These are phyloP conservation scores for Cadophora sp. DNA, from an alignment of 2,329 filamentous ascomycete species.

Conservation along the genomic window DNA sequence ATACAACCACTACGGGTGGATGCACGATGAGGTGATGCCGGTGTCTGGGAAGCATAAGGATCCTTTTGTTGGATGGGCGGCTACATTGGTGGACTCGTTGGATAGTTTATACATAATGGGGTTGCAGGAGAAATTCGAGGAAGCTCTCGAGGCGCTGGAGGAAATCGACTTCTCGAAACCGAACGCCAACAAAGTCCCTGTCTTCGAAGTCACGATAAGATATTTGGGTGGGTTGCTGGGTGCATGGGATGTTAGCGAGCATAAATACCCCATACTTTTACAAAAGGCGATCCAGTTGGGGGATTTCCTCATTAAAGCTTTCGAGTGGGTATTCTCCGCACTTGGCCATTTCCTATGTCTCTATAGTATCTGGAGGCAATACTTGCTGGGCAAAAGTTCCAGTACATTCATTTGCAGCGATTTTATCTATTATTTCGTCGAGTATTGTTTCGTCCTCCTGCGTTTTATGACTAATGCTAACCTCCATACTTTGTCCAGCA, in stretches of 20 bases:
- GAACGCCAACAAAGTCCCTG: conserved; percentile 37
- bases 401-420: background rate
- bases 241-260: conserved; percentile 46
- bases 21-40: conserved; percentile 84
- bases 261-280: conserved; percentile 40
- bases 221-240: conserved; percentile 48
- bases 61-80: conserved; percentile 90
- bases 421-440: background rate
- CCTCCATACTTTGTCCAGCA: background rate
- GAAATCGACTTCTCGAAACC: conserved; percentile 55
- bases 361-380: background rate
- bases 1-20: conserved; percentile 81
- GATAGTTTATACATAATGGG: conserved; percentile 89
- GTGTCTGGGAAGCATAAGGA: conserved; percentile 71
- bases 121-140: conserved; percentile 75
- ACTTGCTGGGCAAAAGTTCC: too few species aligned
- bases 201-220: conserved; percentile 50
- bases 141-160: conserved; percentile 64
- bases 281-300: conserved; percentile 44
- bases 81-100: conserved; percentile 79
- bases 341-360: background rate
- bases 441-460: background rate
- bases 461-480: background rate
- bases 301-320: conserved; percentile 47
- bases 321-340: conserved; percentile 47